These are phyloP conservation scores for Colletotrichum sp. DNA, from an alignment of 2,329 filamentous ascomycete genomes.

Conservation along the genomic window DNA sequence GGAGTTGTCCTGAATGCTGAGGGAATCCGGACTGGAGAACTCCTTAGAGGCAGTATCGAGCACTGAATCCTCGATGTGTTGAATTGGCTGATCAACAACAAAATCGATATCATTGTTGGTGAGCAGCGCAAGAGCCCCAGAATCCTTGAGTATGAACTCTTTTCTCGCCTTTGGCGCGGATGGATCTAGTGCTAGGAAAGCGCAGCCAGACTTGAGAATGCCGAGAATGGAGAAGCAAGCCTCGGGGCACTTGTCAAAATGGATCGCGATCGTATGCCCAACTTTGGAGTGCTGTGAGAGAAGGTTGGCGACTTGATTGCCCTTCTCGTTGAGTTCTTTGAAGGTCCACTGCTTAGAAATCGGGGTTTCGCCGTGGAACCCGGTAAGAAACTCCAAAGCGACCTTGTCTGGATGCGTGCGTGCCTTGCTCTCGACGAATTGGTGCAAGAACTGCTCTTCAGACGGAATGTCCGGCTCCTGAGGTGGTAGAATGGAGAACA, in stretches of 20 bases:
- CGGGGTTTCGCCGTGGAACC: constrained; percentile 51
- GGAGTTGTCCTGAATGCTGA: constrained; percentile 59
- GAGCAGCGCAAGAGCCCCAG: constrained; percentile 67
- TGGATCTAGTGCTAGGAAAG: constrained; percentile 82
- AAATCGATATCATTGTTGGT: constrained; percentile 49
- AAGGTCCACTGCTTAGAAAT: constrained; percentile 73
- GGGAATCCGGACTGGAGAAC: constrained; percentile 30
- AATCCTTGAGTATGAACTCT: constrained; percentile 79
- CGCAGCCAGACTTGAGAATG: constrained; percentile 81
- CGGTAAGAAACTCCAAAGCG: constrained; percentile 78
- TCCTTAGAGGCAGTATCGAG: constrained; percentile 29
- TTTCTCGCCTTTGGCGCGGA: constrained; percentile 75
- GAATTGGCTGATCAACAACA: constrained; percentile 32
- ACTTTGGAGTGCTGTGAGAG: constrained; percentile 55
- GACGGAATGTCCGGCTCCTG: constrained; percentile 61
- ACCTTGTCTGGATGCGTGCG: constrained; percentile 57
- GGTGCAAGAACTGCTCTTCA: constrained; percentile 69
- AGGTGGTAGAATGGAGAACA: constrained; percentile 73
- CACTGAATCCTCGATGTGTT: constrained; percentile 35
- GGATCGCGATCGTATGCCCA: constrained; percentile 73
- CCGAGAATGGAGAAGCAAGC: constrained; percentile 84
- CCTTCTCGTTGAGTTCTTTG: constrained; percentile 70
- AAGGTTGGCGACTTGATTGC: constrained; percentile 75
- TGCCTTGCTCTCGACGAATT: constrained; percentile 76
- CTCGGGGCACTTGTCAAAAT: constrained; percentile 85